These are phyloP conservation scores for Pythium aphanidermatum DNA, from an alignment of 352 stramenopile species.

Conservation along the genomic window DNA sequence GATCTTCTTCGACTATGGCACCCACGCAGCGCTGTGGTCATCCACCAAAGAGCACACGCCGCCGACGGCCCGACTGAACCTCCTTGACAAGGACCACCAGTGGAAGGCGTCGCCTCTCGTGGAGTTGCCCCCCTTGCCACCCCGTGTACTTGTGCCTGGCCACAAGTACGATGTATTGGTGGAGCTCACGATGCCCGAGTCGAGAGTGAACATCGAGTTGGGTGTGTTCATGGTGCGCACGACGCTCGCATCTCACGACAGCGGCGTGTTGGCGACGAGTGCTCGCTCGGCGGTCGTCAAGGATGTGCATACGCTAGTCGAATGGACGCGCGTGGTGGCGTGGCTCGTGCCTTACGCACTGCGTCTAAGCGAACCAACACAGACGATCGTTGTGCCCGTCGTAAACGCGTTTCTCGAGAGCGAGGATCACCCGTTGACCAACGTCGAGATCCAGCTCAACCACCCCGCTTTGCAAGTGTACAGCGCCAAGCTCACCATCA, in stretches of 20 bases:
- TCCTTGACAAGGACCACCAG: conserved; percentile 49
- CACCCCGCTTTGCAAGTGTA: conserved; percentile 70
- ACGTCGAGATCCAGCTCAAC: conserved; percentile 49
- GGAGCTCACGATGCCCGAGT: conserved; percentile 64
- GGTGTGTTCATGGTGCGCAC: conserved; percentile 79
- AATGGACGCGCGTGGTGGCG: conserved; percentile 33
- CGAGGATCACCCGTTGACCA: conserved; percentile 40
- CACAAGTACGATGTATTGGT: conserved; percentile 79
- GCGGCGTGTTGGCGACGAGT: conserved; percentile 36
- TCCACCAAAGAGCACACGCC: conserved; percentile 18
- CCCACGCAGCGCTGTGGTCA: conserved; percentile 31
- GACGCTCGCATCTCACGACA: conserved; percentile 25
- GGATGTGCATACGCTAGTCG: conserved; percentile 51
- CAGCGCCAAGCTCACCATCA: conserved; percentile 66
- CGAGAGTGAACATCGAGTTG: conserved; percentile 48
- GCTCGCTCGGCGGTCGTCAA: conserved; percentile 53
- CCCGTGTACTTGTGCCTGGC: conserved; percentile 43
- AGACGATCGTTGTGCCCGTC: conserved; percentile 41
- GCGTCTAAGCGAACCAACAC: conserved; percentile 45
- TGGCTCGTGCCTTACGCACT: conserved; percentile 55
- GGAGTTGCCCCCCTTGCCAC: conserved; percentile 8
- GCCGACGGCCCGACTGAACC: conserved; percentile 45
- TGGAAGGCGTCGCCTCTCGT: conserved; percentile 39
- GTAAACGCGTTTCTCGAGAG: conserved; percentile 71
- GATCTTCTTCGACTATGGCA: conserved; percentile 71